Conservation (phyloP, 345 rosid genomes). For the Eucalyptus paniculata region DNA sequence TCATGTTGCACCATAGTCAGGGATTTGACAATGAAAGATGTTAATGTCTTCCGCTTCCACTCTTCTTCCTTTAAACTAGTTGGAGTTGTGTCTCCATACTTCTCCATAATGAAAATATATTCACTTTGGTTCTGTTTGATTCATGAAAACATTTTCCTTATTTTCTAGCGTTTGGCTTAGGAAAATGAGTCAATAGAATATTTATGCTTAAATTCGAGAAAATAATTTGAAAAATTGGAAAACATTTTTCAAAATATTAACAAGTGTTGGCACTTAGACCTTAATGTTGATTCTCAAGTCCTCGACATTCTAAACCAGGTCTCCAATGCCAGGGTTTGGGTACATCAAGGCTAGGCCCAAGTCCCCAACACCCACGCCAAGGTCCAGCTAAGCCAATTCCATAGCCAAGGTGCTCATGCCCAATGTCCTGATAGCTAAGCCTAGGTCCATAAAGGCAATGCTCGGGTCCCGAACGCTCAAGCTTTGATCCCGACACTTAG, state of each 20-base stretch:
- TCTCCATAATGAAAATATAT: background rate
- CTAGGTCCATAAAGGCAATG: background rate
- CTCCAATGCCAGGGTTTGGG: accelerated
- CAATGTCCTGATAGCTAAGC: background rate
- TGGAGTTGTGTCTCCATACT: background rate
- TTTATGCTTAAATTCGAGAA: no score
- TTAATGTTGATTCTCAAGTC: background rate
- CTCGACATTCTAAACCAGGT: background rate
- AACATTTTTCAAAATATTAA: no score
- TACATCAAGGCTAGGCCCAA: background rate
- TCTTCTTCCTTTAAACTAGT: background rate
- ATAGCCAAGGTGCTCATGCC: background rate
- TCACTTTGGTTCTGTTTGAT: background rate
- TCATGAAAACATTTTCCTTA: background rate
- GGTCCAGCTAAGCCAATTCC: background rate
- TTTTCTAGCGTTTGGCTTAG: no score
- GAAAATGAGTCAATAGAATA: no score
- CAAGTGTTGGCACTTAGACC: background rate
- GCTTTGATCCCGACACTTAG: background rate
- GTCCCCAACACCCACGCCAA: background rate
- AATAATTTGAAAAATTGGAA: background rate
- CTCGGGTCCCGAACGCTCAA: background rate
- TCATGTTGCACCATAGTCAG: background rate
- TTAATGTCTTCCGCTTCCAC: background rate
- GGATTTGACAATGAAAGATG: background rate